phyloP scores from a whole-genome alignment of 768 basidiomycete genomes.

The Dioszegia crocea region DNA sequence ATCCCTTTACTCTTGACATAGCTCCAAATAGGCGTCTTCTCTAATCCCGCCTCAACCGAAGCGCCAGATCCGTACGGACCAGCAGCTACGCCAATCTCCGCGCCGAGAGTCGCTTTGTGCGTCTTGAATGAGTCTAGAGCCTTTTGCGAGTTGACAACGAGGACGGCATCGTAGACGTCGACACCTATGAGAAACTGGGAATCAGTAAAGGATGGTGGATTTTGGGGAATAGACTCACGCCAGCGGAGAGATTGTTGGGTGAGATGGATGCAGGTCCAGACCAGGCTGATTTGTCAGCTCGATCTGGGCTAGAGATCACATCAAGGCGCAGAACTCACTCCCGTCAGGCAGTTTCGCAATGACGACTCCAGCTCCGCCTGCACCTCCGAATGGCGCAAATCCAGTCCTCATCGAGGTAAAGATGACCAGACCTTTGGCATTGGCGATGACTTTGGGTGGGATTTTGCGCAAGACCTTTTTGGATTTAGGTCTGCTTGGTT shows the following conservation, averaged over 20 bases:
- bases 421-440: conserved; percentile 46
- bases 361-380: conserved; percentile 49
- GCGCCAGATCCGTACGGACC: conserved; percentile 50
- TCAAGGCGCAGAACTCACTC: conserved; percentile 25
- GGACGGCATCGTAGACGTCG: conserved; percentile 49
- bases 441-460: conserved; percentile 40
- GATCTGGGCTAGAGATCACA: background rate
- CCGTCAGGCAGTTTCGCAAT: conserved; percentile 49
- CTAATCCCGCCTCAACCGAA: conserved; percentile 44
- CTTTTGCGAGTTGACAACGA: conserved; percentile 45
- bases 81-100: conserved; percentile 45
- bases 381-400: conserved; percentile 50
- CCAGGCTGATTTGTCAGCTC: conserved; percentile 36
- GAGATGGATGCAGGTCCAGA: conserved; percentile 46
- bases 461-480: conserved; percentile 49
- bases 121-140: conserved; percentile 47
- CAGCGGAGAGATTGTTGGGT: conserved; percentile 48
- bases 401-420: conserved; percentile 47
- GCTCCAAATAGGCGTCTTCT: conserved; percentile 46
- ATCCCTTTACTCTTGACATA: conserved; percentile 45
- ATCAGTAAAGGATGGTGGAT: background rate
- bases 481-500: conserved; percentile 21
- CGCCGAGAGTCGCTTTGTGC: conserved; percentile 47
- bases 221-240: conserved; percentile 23
- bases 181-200: conserved; percentile 46